These are phyloP conservation scores for Neurospora sp. DNA, from an alignment of 495 filamentous ascomycete species.

Conservation along the genomic window DNA sequence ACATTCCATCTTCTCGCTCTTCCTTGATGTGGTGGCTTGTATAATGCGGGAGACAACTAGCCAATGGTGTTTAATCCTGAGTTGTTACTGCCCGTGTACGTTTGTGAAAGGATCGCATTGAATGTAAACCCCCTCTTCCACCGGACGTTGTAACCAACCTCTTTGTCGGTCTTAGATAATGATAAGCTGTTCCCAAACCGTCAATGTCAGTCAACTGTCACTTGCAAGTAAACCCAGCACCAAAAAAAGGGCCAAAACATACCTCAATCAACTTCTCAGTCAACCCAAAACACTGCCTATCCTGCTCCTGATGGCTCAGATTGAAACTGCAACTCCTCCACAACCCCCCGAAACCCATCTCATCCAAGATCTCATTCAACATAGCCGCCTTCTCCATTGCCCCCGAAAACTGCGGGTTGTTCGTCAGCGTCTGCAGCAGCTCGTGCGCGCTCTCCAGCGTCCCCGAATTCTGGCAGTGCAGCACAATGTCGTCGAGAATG, in stretches of 20 bases:
- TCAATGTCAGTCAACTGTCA: neutral
- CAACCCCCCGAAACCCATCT: constrained; percentile 47
- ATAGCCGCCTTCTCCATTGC: constrained; percentile 27
- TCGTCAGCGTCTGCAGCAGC: constrained; percentile 39
- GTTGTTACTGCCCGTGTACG: neutral
- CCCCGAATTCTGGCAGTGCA: constrained; percentile 40
- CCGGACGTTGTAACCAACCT: neutral
- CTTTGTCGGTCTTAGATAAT: neutral
- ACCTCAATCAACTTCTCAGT: constrained; percentile 52
- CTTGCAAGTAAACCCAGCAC: neutral
- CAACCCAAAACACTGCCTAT: constrained; percentile 39
- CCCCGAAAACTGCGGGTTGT: constrained; percentile 31
- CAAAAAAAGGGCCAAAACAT: constrained; percentile 9
- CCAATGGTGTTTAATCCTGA: neutral
- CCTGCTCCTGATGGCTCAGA: constrained; percentile 33
- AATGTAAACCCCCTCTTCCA: neutral
- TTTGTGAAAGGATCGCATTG: neutral
- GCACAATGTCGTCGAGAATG: constrained; percentile 43
- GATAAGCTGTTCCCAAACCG: neutral
- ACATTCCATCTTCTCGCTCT: neutral
- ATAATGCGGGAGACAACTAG: neutral
- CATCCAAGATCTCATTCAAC: constrained; percentile 38
- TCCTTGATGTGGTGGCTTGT: neutral
- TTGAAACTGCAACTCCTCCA: constrained; percentile 41
- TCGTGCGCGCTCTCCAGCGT: constrained; percentile 42